These are phyloP conservation scores for Suillus americanus DNA, from an alignment of 768 basidiomycete genomes.

Conservation along the genomic window DNA sequence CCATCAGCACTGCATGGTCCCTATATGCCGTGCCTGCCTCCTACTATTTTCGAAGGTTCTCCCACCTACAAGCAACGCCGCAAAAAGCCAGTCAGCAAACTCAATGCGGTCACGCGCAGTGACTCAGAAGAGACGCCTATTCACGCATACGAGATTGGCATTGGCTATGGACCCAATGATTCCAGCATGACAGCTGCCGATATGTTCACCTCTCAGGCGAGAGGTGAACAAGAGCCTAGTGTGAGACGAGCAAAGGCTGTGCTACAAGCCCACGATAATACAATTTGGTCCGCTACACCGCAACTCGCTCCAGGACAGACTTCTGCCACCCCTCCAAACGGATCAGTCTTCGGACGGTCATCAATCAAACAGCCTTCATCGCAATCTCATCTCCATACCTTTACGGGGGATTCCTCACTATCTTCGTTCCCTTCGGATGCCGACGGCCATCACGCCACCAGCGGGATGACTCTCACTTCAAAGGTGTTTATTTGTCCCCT, in stretches of 20 bases:
- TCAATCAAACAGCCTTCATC: slow-evolving; percentile 18
- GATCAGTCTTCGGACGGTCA: slow-evolving; percentile 21
- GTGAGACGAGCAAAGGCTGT: slow-evolving; percentile 15
- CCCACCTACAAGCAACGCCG: slow-evolving; percentile 88
- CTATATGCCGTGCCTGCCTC: slow-evolving; percentile 51
- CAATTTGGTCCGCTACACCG: slow-evolving; percentile 10
- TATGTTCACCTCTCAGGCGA: slow-evolving; percentile 63
- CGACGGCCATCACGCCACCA: slow-evolving; percentile 18
- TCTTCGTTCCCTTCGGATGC: slow-evolving; percentile 21
- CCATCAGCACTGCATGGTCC: slow-evolving; percentile 21
- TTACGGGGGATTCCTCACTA: slow-evolving; percentile 15
- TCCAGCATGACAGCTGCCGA: slow-evolving; percentile 55
- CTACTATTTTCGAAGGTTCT: slow-evolving; percentile 81
- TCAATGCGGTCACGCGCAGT: slow-evolving; percentile 29
- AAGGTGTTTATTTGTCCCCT: slow-evolving; percentile 83
- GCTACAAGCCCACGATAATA: slow-evolving; percentile 6
- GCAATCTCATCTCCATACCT: slow-evolving; percentile 16
- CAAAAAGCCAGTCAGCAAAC: slow-evolving; percentile 60
- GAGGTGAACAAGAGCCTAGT: slow-evolving; percentile 48
- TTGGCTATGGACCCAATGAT: slow-evolving; percentile 31
- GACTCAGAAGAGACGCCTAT: slow-evolving; percentile 20
- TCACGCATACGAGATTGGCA: slow-evolving; percentile 15
- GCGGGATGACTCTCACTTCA: slow-evolving; percentile 36
- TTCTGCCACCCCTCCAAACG: slow-evolving; percentile 21
- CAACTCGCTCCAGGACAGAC: slow-evolving; percentile 23